These are phyloP conservation scores for Pythium grandisporangium DNA, from an alignment of 352 stramenopile genomes.

Conservation along the genomic window DNA sequence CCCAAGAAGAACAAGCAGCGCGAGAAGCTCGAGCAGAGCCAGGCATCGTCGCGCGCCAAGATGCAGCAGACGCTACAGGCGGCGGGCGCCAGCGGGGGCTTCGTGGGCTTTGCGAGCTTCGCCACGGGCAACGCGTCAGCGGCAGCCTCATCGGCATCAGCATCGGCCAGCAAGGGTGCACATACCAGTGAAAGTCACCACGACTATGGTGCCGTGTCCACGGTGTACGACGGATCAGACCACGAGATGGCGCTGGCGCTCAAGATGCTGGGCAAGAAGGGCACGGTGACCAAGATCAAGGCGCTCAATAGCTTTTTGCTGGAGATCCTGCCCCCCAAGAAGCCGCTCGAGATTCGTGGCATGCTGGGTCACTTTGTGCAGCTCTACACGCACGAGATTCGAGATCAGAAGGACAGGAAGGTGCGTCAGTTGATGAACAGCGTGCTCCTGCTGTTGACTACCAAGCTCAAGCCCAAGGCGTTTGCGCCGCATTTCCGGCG, in stretches of 20 bases:
- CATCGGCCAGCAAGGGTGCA: conserved; percentile 5
- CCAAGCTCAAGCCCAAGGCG: conserved; percentile 60
- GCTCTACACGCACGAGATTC: conserved; percentile 71
- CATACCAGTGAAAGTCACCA: conserved; percentile 6
- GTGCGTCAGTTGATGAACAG: conserved; percentile 71
- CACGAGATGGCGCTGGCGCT: conserved; percentile 68
- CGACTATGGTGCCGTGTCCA: conserved; percentile 9
- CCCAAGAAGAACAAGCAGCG: conserved; percentile 85
- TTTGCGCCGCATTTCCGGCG: conserved; percentile 64
- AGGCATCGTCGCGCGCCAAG: conserved; percentile 68
- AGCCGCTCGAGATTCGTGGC: conserved; percentile 41
- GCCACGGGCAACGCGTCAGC: conserved; percentile 8
- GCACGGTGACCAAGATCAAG: conserved; percentile 74
- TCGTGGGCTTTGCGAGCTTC: conserved; percentile 75
- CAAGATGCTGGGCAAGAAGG: conserved; percentile 84
- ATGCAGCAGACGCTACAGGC: conserved; percentile 46
- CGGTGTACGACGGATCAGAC: conserved; percentile 73
- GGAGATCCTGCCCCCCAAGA: conserved; percentile 51
- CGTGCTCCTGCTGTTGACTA: conserved; percentile 40
- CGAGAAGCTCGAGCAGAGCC: conserved; percentile 78
- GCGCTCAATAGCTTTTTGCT: conserved; percentile 50
- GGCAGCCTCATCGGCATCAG: conserved; percentile 6
- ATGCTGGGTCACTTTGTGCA: conserved; percentile 76
- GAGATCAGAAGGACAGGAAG: conserved; percentile 78
- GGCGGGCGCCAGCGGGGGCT: conserved; percentile 17